Evolutionary conservation across 148 eudicot species (phyloP).

Genomic region (Polygonum maritimum): DNA sequence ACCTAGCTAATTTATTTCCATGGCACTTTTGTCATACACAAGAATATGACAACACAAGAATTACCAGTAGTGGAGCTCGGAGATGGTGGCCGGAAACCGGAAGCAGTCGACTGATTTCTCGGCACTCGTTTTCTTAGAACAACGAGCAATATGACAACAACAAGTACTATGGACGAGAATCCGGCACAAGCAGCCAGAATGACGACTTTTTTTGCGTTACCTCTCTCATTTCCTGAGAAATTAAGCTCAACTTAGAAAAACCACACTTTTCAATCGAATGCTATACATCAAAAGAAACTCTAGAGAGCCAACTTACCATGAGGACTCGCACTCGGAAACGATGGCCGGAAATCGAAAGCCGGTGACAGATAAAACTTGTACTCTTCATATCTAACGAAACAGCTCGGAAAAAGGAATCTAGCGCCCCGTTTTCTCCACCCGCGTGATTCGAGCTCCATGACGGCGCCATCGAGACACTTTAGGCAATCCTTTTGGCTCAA

Average conservation of each 20-base stretch:
- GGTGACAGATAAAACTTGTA: no score
- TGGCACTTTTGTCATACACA: no score
- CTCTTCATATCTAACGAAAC: conserved; percentile 20
- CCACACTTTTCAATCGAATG: no score
- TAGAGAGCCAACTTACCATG: no score
- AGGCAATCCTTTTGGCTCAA: neutral
- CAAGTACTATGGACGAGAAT: neutral
- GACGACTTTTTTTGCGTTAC: neutral
- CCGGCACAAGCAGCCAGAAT: neutral
- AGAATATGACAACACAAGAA: no score
- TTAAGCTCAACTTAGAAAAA: neutral
- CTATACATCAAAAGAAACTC: no score
- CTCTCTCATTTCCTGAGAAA: neutral
- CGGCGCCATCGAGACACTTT: neutral
- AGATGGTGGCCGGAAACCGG: no score
- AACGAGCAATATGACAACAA: neutral
- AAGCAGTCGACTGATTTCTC: neutral
- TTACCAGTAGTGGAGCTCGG: no score
- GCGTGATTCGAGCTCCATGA: neutral
- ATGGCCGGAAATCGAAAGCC: no score
- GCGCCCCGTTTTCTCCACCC: conserved; percentile 12
- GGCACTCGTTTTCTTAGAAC: neutral
- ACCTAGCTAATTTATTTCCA: no score
- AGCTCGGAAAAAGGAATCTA: conserved; percentile 14
- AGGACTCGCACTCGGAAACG: no score